Percentiles rank a stretch among this genome's conserved stretches.
These are phyloP conservation scores for Mucor circinelloides DNA, from an alignment of 371 early-diverging fungal species.

Conservation along the genomic window DNA sequence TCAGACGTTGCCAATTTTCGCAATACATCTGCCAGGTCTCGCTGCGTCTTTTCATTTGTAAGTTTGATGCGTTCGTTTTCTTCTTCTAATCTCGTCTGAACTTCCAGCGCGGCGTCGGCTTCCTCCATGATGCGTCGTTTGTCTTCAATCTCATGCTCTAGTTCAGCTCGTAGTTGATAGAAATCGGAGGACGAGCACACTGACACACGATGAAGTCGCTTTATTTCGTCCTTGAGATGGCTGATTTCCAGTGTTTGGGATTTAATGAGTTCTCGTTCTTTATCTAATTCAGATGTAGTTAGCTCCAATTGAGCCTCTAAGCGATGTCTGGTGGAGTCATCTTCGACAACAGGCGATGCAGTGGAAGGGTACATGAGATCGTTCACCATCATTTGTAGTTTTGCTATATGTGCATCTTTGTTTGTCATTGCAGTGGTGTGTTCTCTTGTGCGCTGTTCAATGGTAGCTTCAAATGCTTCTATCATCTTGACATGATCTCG, in stretches of 20 bases:
- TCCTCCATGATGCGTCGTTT: constrained; percentile 40
- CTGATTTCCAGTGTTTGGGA: constrained; percentile 29
- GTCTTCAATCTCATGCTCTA: constrained; percentile 32
- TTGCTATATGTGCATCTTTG: constrained; percentile 22
- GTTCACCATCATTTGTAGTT: constrained; percentile 11
- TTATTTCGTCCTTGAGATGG: constrained; percentile 37
- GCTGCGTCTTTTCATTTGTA: constrained; percentile 33
- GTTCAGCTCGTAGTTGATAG: constrained; percentile 22
- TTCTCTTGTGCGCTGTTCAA: constrained; percentile 19
- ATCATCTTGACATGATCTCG: constrained; percentile 30
- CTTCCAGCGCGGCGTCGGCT: constrained; percentile 25
- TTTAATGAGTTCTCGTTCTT: constrained; percentile 34
- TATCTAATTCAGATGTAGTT: constrained; percentile 42
- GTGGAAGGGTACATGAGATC: constrained; percentile 7
- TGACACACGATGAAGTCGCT: constrained; percentile 25
- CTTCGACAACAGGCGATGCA: background rate
- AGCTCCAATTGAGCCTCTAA: constrained; percentile 51
- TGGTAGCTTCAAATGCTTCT: constrained; percentile 29
- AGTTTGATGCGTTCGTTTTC: constrained; percentile 37
- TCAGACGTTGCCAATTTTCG: constrained; percentile 14
- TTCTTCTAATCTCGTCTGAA: constrained; percentile 31
- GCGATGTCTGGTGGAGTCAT: constrained; percentile 20
- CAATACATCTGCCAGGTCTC: constrained; percentile 30
- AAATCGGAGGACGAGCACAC: constrained; percentile 17
- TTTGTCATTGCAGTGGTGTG: constrained; percentile 2